Evolutionary conservation across 2,329 filamentous ascomycete genomes (phyloP).

Genomic region (Huntiella bhutanensis): DNA sequence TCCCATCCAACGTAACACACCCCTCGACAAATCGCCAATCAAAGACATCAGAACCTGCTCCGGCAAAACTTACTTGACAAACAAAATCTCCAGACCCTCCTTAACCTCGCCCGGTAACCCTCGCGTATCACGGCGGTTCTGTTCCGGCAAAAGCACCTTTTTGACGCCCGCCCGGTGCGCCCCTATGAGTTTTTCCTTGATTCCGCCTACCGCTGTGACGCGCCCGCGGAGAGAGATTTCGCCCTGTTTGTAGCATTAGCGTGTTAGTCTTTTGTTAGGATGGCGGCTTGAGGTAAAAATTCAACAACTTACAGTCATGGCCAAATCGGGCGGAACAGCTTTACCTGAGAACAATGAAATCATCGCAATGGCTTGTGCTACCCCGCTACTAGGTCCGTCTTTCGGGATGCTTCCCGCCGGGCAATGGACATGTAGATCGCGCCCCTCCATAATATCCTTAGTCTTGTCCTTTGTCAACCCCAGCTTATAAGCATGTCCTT

Average conservation of each 20-base stretch:
- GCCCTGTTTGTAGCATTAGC: slow-evolving; percentile 24
- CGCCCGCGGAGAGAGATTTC: slow-evolving; percentile 67
- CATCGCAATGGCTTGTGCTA: slow-evolving; percentile 83
- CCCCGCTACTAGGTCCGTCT: slow-evolving; percentile 70
- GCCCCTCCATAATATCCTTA: slow-evolving; percentile 89
- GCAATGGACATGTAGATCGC: slow-evolving; percentile 90
- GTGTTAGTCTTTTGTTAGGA: slow-evolving; percentile 5
- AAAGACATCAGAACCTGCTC: not conserved
- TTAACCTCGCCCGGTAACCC: slow-evolving; percentile 83
- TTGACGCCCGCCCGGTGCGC: slow-evolving; percentile 85
- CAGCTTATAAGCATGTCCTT: slow-evolving; percentile 81
- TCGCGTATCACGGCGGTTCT: slow-evolving; percentile 81
- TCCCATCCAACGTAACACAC: not conserved
- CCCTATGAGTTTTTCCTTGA: slow-evolving; percentile 97
- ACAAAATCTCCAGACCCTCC: slow-evolving; percentile 69
- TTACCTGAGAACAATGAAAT: slow-evolving; percentile 79
- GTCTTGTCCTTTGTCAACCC: slow-evolving; percentile 62
- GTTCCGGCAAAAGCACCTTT: slow-evolving; percentile 70
- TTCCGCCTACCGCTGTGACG: slow-evolving; percentile 86
- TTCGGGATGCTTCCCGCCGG: slow-evolving; percentile 90
- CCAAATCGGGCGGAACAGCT: slow-evolving; percentile 73
- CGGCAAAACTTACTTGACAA: slow-evolving; percentile 50
- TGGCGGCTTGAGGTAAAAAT: slow-evolving; percentile 1
- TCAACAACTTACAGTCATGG: slow-evolving; percentile 58
- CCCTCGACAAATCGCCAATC: no score